Evolutionary conservation across 2,329 filamentous ascomycete species (phyloP).

Genomic region (Penicillium freii): DNA sequence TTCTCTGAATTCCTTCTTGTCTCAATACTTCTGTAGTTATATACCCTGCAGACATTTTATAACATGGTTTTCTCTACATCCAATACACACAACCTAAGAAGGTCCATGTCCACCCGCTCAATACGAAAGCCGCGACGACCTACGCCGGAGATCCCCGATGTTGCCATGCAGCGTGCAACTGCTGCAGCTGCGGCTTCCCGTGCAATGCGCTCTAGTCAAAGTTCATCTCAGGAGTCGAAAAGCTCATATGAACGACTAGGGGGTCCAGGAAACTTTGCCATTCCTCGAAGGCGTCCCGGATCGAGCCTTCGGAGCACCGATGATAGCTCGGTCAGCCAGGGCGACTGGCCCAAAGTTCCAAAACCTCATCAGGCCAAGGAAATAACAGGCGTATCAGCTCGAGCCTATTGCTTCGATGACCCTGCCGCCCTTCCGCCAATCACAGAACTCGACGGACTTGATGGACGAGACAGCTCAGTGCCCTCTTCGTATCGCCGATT

Average conservation of each 20-base stretch:
- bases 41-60: constrained; percentile 24
- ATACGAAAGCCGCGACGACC: constrained; percentile 31
- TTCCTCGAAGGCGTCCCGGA: constrained; percentile 26
- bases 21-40: constrained; percentile 7
- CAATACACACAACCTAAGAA: constrained; percentile 34
- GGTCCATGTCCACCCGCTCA: constrained; percentile 42
- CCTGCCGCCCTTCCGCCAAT: constrained; percentile 28
- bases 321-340: constrained; percentile 6
- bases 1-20: background rate
- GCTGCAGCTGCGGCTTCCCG: constrained; percentile 41
- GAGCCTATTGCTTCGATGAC: constrained; percentile 10
- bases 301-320: constrained; percentile 17
- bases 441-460: constrained; percentile 34
- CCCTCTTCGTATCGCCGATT: constrained; percentile 50
- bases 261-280: constrained; percentile 26
- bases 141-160: constrained; percentile 30
- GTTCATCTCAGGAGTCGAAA: constrained; percentile 27
- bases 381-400: background rate
- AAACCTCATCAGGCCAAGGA: constrained; percentile 8
- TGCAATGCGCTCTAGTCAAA: constrained; percentile 42
- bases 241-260: constrained; percentile 32
- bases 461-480: constrained; percentile 38
- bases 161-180: constrained; percentile 34
- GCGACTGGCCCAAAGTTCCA: background rate
- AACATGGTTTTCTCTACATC: constrained; percentile 30